Percentiles rank a stretch among this genome's conserved stretches.
These are phyloP conservation scores for Acanthamoeba triangularis DNA, from an alignment of 208 protist genomes.

Conservation along the genomic window DNA sequence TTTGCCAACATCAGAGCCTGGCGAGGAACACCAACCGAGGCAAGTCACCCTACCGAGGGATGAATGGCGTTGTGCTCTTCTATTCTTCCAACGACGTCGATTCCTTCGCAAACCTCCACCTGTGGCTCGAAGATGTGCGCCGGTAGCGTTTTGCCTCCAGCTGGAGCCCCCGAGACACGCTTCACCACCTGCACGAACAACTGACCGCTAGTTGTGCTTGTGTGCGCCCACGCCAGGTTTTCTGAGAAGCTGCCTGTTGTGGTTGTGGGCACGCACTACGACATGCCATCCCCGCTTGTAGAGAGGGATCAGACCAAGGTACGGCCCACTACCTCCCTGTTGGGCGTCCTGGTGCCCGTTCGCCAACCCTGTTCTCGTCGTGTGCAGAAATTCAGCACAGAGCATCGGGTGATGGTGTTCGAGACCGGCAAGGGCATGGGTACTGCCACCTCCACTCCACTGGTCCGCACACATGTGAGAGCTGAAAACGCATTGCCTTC, in stretches of 20 bases:
- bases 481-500: background rate
- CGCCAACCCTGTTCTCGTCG: background rate
- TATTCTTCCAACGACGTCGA: slow-evolving; percentile 29
- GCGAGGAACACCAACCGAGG: slow-evolving; percentile 59
- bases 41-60: slow-evolving; percentile 67
- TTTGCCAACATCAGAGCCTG: background rate
- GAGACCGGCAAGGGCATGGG: slow-evolving; percentile 53
- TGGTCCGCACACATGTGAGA: too few species aligned
- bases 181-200: background rate
- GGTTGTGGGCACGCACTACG: slow-evolving; percentile 50
- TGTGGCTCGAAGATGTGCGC: slow-evolving; percentile 53
- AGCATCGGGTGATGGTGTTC: slow-evolving; percentile 41
- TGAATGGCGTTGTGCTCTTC: slow-evolving; percentile 51
- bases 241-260: slow-evolving; percentile 47
- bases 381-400: background rate
- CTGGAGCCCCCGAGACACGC: too few species aligned
- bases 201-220: background rate
- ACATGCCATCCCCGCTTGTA: slow-evolving; percentile 28
- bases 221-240: background rate
- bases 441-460: background rate
- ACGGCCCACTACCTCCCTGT: background rate
- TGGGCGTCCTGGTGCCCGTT: background rate
- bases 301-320: background rate
- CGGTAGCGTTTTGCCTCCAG: background rate
- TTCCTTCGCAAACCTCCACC: slow-evolving; percentile 25